Base-by-base conservation (phyloP, 2,329 filamentous ascomycete species). In the Nemania sp. region DNA sequence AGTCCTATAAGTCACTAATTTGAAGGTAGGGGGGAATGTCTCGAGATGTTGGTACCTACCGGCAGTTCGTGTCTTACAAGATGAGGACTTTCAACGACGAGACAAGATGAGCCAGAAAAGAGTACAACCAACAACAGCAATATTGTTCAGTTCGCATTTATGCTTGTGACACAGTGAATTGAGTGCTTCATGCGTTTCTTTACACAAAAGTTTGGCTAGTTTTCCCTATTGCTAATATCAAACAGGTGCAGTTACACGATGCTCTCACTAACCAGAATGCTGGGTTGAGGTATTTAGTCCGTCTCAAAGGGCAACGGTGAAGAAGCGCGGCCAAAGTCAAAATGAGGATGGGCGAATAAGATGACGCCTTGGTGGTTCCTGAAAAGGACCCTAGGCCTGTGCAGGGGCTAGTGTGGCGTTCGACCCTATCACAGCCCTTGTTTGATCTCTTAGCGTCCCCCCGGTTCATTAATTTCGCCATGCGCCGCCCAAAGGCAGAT, bases 361-460 rank as follows among this genome's bases (percentile, higher is more conserved):
- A 44, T 23, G 43, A 46, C 15, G 17, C n/a, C 30, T n/a, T n/a
- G 23, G 30, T 34, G 37, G 19, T 42, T 31, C 49, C 49, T 40
- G 39, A 45, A 11, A 19, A 33, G 33, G 17, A 33, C 41, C 17
- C 33, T 47, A 46, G 47, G 26, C 26, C 17, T n/a, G 9, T 6
- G 26, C 42, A 42, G 41, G 43, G 43, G 48, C 17, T n/a, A 20
- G 37, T 36, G 31, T 41, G 40, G n/a, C 48, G 19, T 22, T 52
- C 17, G 44, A 20, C 31, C 57, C 55, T 45, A 60, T 58, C 49
- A 51, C 5, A 19, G 28, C 30, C 52, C 45, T 51, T 58, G 55
- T 58, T 20, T 30, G 15, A 12, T 33, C n/a, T 39, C 42, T 54
- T 49, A 26, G 41, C 45, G 34, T 39, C 42, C 20, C 36, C 40